Evolutionary conservation across 768 basidiomycete species (phyloP), one percentile per base, ranked within the genome.

Genomic region (Mycena leptocephala): DNA sequence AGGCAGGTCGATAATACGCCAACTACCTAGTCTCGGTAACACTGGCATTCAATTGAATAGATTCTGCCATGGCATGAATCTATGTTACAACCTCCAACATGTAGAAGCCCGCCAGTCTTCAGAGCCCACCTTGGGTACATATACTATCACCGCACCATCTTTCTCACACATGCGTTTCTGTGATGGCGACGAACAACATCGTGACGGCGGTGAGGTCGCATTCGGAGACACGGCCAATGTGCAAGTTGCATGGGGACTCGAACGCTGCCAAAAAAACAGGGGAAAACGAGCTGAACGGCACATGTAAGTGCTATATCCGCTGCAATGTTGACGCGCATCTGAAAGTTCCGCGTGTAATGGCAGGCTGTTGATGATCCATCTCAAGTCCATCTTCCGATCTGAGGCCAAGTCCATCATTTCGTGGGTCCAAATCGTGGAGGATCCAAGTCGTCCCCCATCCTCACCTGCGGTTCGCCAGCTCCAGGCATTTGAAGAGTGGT

Each of bases 361-460:
- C 56, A 33, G 59, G 32, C 20, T 55, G 56, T 41, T 66, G 64
- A 73, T 66, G 56, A 46, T 68, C 66, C 66, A 67, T 70, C 61
- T 53, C 26, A 43, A 11, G 30, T 62, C 62, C 62, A 32, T 64
- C 70, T 72, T 20, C 37, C 51, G 18, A 28, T n/a, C 2, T 39
- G 0, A 24, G 3, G n/a, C 5, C 26, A 22, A 26, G 8, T 20
- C 26, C 53, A 43, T 20, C 24, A 32, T 30, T 20, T 53, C n/a
- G 16, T 24, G 26, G 3, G 24, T 5, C 24, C n/a, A 51, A 51
- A 26, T 51, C 24, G 32, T n/a, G 22, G 22, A 37, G 20, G 33
- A 59, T 24, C 33, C 18, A 28, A 59, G 14, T 30, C 18, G 16
- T 7, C 10, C 59, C 35, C 37, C 35, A 10, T 33, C 20, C 5